Evolutionary conservation across 805 yeast genomes (phyloP), one percentile per base, ranked within the genome.

Genomic region (Babjeviella inositovora): DNA sequence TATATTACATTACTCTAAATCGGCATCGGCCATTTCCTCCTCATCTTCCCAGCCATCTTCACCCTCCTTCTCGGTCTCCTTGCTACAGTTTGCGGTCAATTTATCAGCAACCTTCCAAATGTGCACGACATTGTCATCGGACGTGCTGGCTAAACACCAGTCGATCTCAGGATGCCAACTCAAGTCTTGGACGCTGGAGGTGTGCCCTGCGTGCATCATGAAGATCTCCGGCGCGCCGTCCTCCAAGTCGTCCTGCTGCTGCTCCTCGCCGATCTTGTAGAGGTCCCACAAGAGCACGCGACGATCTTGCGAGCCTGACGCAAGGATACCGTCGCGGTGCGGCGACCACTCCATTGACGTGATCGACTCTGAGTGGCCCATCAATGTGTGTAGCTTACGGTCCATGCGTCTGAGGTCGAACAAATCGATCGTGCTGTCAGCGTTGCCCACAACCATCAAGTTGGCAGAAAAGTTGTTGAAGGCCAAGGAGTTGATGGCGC

Each of bases 191-290:
- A 79, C 72, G 5, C 74, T 58, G 10, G 81, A 74, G 11, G 84
- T 72, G 40, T 82, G 93, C 11, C 94, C 94, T 18, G 92, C 93
- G 41, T 82, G 94, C 73, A 82, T 76, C 84, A 81, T 76, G 35
- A 81, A 54, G 17, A 82, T 48, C 43, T 82, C 95, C 4, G 93
- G 87, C 14, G 76, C 76, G 18, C 93, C 95, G 38, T 82, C 95
- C 32, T 77, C 93, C 15, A 82, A 77, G 40, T 82, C 94, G 34
- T 81, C 94, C 33, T 70, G 84, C 8, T 60, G 61, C 43, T 80
- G 93, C 39, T 81, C 93, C 31, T 71, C 77, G 4, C 95, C 95
- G 17, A 82, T 73, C 34, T 66, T 70, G 22, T 57, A 52, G 27
- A 81, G 51, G 41, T 82, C 93, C 94, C 94, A 81, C 4, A 82